Evolutionary conservation across 768 basidiomycete species (phyloP), one percentile per base, ranked within the genome.

Genomic region (Trametes meyenii): DNA sequence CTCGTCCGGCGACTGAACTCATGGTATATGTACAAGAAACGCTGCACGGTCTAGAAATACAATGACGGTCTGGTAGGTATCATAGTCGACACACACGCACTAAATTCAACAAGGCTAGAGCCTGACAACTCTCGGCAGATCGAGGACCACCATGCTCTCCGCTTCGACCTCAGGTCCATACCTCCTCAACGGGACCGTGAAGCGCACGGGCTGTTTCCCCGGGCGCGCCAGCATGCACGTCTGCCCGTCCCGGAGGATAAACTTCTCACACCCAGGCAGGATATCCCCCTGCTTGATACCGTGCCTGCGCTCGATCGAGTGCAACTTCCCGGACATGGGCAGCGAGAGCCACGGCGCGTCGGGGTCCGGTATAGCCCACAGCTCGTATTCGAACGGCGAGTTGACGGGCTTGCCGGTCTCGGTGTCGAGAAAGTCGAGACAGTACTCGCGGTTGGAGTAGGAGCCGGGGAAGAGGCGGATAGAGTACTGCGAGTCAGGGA

Each of bases 241-340:
- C 46, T 48, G 35, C 5, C 55, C 55, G 36, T 57, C 55, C 17
- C 55, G 46, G 36, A 57, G 55, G 46, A 57, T 8, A 46, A 48
- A 57, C 44, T 40, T 36, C 38, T 57, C 55, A 21, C 39, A 35
- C 5, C 55, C 55, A 0, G 55, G 55, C 8, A 17, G 21, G 23
- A 57, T 57, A 3, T 57, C 24, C 7, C 49, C 36, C 46, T 57
- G 55, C 23, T 48, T 48, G 55, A 57, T 49, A 3, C 55, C 55
- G 24, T 48, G 24, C 2, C 6, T 36, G 13, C 36, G 19, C 21
- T 57, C 55, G 16, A 39, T 16, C 7, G 46, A 49, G 36, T 21
- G 36, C 11, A 57, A 36, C 23, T 19, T 38, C 33, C 35, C 55
- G 36, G 13, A 21, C 21, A 46, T 46, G 21, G 23, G 36, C 36